Evolutionary conservation across 306 rosid genomes (phyloP).

Genomic region (Hippophae tibetana): DNA sequence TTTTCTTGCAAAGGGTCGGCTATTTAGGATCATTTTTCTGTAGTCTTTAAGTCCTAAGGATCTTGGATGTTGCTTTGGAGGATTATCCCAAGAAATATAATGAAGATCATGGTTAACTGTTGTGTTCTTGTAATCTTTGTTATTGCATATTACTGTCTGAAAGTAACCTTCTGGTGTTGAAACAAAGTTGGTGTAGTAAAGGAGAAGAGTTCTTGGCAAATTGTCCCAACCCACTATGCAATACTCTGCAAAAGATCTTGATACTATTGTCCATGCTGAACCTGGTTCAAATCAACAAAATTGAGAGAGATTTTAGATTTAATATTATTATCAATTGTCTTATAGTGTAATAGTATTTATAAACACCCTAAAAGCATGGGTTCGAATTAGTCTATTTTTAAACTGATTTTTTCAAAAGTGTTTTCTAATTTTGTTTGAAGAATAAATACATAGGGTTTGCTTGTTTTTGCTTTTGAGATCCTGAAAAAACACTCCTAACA

Average conservation of each 20-base stretch:
- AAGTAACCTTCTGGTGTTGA: constrained; percentile 92
- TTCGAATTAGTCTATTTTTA: too few species aligned
- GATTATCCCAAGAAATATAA: constrained; percentile 83
- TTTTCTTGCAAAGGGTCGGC: constrained; percentile 81
- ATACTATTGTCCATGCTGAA: constrained; percentile 87
- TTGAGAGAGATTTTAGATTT: not conserved
- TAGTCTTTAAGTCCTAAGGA: constrained; percentile 56
- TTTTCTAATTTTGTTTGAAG: too few species aligned
- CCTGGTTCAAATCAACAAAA: constrained; percentile 28
- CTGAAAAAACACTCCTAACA: too few species aligned
- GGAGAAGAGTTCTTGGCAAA: constrained; percentile 80
- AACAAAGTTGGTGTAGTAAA: constrained; percentile 86
- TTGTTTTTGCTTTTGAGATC: too few species aligned
- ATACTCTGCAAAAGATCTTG: constrained; percentile 80
- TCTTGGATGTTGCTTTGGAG: constrained; percentile 89
- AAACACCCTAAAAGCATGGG: too few species aligned
- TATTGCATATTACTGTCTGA: constrained; percentile 82
- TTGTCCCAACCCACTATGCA: constrained; percentile 90
- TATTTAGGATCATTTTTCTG: constrained; percentile 43
- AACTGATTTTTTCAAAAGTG: too few species aligned
- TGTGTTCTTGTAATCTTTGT: constrained; percentile 52
- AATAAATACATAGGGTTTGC: too few species aligned
- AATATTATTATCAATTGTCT: not conserved
- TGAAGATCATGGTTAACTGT: constrained; percentile 81
- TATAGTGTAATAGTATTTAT: not conserved